Base-by-base conservation (phyloP, 75 land plant species). In the Picea sitchensis region DNA sequence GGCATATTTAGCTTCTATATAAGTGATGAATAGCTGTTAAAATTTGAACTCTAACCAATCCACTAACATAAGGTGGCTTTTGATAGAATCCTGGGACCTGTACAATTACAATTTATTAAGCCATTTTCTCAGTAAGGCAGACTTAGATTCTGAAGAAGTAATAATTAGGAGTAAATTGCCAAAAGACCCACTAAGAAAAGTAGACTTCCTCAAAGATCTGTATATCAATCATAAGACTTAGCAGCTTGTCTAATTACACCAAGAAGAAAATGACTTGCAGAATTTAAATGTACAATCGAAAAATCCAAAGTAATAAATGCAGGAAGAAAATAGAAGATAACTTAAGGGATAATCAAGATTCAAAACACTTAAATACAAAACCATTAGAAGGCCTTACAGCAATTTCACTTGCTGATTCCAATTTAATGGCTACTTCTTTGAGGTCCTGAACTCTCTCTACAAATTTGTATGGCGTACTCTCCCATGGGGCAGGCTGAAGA, bases 371-470 rank as follows among this genome's bases (percentile, higher is more conserved):
- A 4, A 44, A 44, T 44, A 5, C 47, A 44, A 44, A 44, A 5
- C 47, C 5, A 5, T 44, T 44, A 44, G 3, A 44, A 44, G 47
- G 47, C 5, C 47, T 83, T 80, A 96, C 99, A 54, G 98, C 98
- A 87, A 96, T 90, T 83, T 95, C 99, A 81, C 84, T 73, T 32
- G 80, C 95, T 62, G 30, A 58, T 15, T 82, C 84, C 78, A 95
- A 81, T 73, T 94, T 96, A 34, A 84, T 83, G 78, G 91, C 92
- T 77, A 95, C 67, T 47, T 82, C 90, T 80, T 90, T 88, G 83
- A 96, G 87, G 31, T 82, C 91, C 26, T 91, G 82, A 7, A 91
- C 87, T 63, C 80, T 88, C 47, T 95, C 92, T 21, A 96, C 91
- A 68, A 90, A 80, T 65, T 88, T 91, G 73, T 92, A 95, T 71